Conservation (phyloP, 345 rosid species). For the Syzygium grande region DNA sequence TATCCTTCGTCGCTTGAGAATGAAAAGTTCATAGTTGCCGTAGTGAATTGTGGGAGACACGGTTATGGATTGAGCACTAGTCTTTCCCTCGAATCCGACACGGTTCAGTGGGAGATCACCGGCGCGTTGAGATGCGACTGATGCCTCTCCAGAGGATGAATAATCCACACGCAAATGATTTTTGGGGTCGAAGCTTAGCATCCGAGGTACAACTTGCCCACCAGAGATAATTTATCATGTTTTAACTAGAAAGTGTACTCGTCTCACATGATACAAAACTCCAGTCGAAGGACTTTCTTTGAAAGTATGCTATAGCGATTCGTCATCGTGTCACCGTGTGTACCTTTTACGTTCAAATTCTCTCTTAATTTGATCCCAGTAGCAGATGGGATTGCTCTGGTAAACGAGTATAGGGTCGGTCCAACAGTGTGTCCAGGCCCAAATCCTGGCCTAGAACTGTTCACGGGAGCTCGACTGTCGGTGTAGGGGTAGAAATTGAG, state of each 20-base stretch:
- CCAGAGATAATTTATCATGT: neutral
- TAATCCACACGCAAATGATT: neutral
- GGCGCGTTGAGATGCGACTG: constrained; percentile 48
- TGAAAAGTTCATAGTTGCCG: constrained; percentile 64
- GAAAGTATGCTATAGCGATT: neutral
- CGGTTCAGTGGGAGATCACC: constrained; percentile 75
- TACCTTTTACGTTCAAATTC: neutral
- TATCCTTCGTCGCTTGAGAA: constrained; percentile 72
- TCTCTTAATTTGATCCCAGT: neutral
- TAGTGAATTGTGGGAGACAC: constrained; percentile 42
- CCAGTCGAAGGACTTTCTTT: neutral
- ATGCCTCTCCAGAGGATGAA: neutral
- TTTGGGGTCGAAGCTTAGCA: neutral
- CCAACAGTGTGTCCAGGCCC: neutral
- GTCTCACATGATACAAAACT: neutral
- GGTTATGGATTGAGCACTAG: constrained; percentile 6
- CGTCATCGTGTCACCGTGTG: neutral
- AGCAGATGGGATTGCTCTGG: too few species aligned
- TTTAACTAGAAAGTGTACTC: neutral
- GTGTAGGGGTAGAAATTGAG: neutral
- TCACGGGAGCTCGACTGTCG: neutral
- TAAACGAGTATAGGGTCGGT: neutral
- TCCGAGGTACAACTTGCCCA: neutral
- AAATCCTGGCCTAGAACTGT: neutral
- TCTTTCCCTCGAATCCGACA: constrained; percentile 8